Conservation (phyloP, 2,329 filamentous ascomycete genomes). For the Didymosphaeria variabile region DNA sequence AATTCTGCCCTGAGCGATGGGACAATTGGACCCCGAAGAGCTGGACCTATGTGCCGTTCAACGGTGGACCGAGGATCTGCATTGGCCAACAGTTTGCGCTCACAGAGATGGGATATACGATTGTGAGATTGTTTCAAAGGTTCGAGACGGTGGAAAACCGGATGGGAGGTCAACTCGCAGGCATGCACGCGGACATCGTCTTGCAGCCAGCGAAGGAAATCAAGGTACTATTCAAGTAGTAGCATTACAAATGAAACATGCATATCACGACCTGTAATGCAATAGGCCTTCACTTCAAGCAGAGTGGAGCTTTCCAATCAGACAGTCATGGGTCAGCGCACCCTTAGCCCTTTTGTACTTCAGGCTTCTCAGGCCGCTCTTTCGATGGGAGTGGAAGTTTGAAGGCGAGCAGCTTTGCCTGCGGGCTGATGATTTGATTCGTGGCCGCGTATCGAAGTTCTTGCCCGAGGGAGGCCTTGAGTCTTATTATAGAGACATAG, state of each 20-base stretch:
- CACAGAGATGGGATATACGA: slow-evolving; percentile 60
- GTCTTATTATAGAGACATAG: not conserved
- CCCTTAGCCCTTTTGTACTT: not conserved
- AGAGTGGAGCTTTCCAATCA: no score
- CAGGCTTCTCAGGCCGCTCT: not conserved
- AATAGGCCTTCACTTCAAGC: no score
- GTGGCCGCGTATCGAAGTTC: not conserved
- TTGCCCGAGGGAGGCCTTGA: not conserved
- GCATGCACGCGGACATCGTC: slow-evolving; percentile 59
- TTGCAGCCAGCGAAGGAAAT: slow-evolving; percentile 55
- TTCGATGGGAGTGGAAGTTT: not conserved
- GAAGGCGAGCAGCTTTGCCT: not conserved
- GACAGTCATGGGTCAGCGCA: no score
- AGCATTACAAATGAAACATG: not conserved
- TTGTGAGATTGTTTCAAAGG: slow-evolving; percentile 57
- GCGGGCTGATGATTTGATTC: not conserved
- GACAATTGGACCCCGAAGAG: slow-evolving; percentile 58
- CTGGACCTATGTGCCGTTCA: slow-evolving; percentile 61
- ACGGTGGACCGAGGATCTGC: slow-evolving; percentile 60
- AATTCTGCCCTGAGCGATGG: slow-evolving; percentile 61
- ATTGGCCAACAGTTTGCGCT: slow-evolving; percentile 62
- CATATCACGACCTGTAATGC: no score
- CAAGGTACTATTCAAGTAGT: slow-evolving; percentile 48
- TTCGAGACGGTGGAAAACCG: slow-evolving; percentile 54
- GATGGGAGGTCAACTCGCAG: slow-evolving; percentile 47